These are phyloP conservation scores for Oryza glaberrima DNA, from an alignment of 176 grass and related monocot genomes.

Conservation along the genomic window DNA sequence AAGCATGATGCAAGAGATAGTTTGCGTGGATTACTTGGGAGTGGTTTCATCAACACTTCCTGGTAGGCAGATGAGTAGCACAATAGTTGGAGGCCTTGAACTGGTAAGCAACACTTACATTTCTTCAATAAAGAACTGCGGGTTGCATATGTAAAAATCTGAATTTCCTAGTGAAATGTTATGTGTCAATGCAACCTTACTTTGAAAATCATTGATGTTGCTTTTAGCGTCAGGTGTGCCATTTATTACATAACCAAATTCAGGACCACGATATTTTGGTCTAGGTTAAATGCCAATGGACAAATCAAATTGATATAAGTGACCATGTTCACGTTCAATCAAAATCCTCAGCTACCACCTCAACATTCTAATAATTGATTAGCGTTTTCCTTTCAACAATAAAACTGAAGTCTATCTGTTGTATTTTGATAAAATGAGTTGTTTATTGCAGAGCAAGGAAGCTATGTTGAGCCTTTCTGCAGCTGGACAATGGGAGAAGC, in stretches of 20 bases:
- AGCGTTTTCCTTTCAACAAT: not conserved
- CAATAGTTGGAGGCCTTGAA: slow-evolving; percentile 61
- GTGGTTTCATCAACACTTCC: slow-evolving; percentile 49
- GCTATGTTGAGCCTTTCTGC: slow-evolving; percentile 67
- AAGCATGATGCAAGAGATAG: slow-evolving; percentile 51
- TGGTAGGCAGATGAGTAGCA: slow-evolving; percentile 41
- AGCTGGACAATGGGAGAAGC: slow-evolving; percentile 83
- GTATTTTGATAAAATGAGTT: not conserved
- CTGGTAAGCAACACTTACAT: slow-evolving; percentile 51
- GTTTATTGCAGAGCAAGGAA: slow-evolving; percentile 72
- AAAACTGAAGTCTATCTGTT: not conserved
- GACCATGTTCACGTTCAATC: not conserved
- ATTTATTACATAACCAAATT: not conserved
- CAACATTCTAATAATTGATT: not conserved
- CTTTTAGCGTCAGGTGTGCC: not conserved
- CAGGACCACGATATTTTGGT: slow-evolving; percentile 19
- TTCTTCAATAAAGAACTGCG: not conserved
- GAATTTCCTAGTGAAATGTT: not conserved
- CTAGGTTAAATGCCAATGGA: slow-evolving; percentile 13
- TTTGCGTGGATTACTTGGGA: slow-evolving; percentile 59
- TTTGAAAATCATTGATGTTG: not conserved
- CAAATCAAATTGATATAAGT: not conserved
- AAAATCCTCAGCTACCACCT: not conserved
- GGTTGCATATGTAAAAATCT: slow-evolving; percentile 5
- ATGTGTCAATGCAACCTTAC: slow-evolving; percentile 3